Base-by-base conservation (phyloP, 2,329 filamentous ascomycete species). In the Dendrostoma leiphaemia region DNA sequence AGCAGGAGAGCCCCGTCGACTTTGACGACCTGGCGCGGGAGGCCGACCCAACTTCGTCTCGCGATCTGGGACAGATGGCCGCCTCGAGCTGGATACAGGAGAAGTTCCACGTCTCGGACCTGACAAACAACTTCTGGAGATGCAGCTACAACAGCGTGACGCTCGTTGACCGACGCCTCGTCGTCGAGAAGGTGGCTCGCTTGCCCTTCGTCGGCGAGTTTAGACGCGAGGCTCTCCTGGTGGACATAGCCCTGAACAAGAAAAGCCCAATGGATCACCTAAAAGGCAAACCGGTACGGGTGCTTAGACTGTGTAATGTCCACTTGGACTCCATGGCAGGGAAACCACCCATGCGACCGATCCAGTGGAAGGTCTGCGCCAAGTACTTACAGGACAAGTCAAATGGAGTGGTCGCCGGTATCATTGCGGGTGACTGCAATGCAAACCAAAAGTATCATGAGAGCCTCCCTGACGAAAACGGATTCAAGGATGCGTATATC, bases 351-450 rank as follows among this genome's bases (percentile, higher is more conserved):
- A 40, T 53, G 38, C 38, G 54, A 3, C 49, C 49, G 4, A 37
- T 49, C 8, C 54, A 56, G 21, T 53, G 54, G 54, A 48, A 53
- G 34, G 59, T 13, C 41, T 60, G 31, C 44, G 54, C 35, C 5
- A 35, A 57, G 57, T 38, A 62, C 64, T 1, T 79, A 23, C 61
- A 65, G 24, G 58, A 69, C 9, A 69, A 70, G 8, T 67, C 69
- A 1, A 40, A 60, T 0, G 58, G 57, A 0, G 63, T 76, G 0
- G 59, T 70, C n/a, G 74, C 70, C 1, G 74, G 73, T 3, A 57
- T 82, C 2, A 60, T 79, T 7, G 78, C 78, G 0, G 81, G 80
- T 1, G 79, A 83, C 60, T 71, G 82, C 50, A 84, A 84, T 40
- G 79, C 80, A 7, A 81, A 83, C 48, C 71, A 81, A 57, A 68